Evolutionary conservation across 2,329 filamentous ascomycete genomes (phyloP).

Genomic region (Geosmithia putterillii): DNA sequence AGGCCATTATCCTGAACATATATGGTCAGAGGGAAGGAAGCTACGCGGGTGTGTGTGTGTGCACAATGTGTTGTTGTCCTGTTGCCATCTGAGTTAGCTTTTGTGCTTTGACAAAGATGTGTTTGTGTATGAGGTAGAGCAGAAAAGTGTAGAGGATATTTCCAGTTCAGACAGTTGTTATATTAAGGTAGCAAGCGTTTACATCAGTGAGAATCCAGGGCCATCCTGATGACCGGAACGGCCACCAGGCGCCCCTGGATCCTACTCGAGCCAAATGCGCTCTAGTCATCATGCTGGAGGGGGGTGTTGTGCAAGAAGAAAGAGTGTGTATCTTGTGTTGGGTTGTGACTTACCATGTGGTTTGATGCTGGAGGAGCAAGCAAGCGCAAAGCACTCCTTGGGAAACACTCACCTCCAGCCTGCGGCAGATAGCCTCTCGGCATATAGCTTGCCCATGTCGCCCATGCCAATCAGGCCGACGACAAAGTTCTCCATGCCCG

Average conservation of each 20-base stretch:
- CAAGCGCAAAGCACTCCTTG: background rate
- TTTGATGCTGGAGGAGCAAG: background rate
- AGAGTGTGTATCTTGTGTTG: too few relatives aligned
- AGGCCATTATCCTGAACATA: slow-evolving; percentile 69
- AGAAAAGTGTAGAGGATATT: background rate
- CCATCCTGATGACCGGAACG: slow-evolving; percentile 62
- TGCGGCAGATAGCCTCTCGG: slow-evolving; percentile 72
- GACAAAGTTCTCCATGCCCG: slow-evolving; percentile 54
- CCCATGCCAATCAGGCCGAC: slow-evolving; percentile 98
- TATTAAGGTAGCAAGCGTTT: slow-evolving; percentile 93
- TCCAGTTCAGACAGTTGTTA: slow-evolving; percentile 67
- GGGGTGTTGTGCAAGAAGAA: slow-evolving; percentile 1
- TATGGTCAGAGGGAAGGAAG: background rate
- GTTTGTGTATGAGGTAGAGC: slow-evolving; percentile 1
- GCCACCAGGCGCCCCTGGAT: slow-evolving; percentile 46
- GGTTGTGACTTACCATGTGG: slow-evolving; percentile 20
- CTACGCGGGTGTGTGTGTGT: background rate
- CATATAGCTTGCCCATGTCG: slow-evolving; percentile 99
- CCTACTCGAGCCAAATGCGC: slow-evolving; percentile 99
- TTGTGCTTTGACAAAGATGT: slow-evolving; percentile 3
- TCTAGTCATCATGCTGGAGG: slow-evolving; percentile 85
- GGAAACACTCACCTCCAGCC: slow-evolving; percentile 74
- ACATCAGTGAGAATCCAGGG: slow-evolving; percentile 84
- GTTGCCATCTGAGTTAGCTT: slow-evolving; percentile 10
- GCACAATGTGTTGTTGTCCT: background rate